phyloP scores from a whole-genome alignment of 306 rosid genomes.

The Hippophae rhamnoides region DNA sequence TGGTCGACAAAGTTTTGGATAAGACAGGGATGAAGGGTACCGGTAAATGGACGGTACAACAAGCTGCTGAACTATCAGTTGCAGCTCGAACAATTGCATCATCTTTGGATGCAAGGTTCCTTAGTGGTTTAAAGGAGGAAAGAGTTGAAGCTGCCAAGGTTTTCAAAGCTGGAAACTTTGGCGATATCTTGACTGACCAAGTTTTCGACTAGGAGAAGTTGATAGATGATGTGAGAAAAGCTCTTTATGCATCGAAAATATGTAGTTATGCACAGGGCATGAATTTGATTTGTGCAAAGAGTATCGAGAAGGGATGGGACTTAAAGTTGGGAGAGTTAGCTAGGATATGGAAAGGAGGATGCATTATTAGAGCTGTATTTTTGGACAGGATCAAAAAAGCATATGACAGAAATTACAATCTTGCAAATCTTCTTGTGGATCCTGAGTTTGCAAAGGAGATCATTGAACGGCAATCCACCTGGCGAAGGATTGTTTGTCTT shows the following conservation, averaged over 20 bases:
- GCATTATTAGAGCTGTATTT: conserved; percentile 79
- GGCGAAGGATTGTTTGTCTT: conserved; percentile 84
- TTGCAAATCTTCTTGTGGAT: conserved; percentile 42
- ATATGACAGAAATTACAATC: conserved; percentile 61
- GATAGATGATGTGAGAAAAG: conserved; percentile 80
- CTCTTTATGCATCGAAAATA: conserved; percentile 84
- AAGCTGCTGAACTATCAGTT: conserved; percentile 73
- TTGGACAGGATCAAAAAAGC: conserved; percentile 84
- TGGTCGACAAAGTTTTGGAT: conserved; percentile 92
- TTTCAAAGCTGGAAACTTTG: conserved; percentile 61
- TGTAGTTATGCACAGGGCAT: conserved; percentile 96
- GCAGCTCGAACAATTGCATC: conserved; percentile 91
- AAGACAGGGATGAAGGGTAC: conserved; percentile 97
- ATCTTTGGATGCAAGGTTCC: conserved; percentile 90
- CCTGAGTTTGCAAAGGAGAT: conserved; percentile 88
- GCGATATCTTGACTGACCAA: conserved; percentile 40
- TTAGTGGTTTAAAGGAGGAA: conserved; percentile 85
- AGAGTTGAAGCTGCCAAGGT: conserved; percentile 77
- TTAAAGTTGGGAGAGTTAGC: conserved; percentile 75
- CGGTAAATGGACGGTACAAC: conserved; percentile 96
- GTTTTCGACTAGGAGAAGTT: conserved; percentile 60
- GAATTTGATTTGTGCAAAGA: conserved; percentile 91
- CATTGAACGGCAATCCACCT: conserved; percentile 70
- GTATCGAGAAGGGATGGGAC: conserved; percentile 75
- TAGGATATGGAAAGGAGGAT: conserved; percentile 94